Evolutionary conservation across 75 land plant genomes (phyloP).

Genomic region (Azolla pinnata): DNA sequence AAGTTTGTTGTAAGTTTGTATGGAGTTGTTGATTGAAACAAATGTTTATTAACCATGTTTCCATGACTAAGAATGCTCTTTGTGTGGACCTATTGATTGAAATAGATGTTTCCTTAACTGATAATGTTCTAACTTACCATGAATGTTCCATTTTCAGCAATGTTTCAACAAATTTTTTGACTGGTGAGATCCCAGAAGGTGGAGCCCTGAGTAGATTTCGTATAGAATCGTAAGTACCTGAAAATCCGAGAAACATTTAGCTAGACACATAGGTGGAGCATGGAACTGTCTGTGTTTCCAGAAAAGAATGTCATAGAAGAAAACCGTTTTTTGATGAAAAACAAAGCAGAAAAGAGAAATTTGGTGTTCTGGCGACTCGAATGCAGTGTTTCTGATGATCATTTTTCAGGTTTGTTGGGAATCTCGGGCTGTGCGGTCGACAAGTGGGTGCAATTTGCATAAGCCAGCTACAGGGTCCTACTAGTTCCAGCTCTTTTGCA

Average conservation of each 20-base stretch:
- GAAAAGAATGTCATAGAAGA: too few relatives aligned
- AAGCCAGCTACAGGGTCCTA: constrained; percentile 28
- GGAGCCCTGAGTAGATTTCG: constrained; percentile 42
- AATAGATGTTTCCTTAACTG: neutral
- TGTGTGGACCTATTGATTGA: too few relatives aligned
- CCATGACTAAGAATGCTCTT: neutral
- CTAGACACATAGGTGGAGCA: too few relatives aligned
- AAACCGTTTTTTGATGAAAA: too few relatives aligned
- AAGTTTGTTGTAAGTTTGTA: constrained; percentile 31
- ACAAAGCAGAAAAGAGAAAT: too few relatives aligned
- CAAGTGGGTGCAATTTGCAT: constrained; percentile 52
- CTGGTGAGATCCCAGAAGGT: constrained; percentile 54
- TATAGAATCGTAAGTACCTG: constrained; percentile 45
- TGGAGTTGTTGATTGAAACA: neutral
- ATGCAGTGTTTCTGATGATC: neutral
- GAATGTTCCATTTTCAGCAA: constrained; percentile 37
- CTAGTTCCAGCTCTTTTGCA: constrained; percentile 13
- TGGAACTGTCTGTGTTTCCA: too few relatives aligned
- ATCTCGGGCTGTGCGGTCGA: constrained; percentile 65
- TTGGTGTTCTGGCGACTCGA: too few relatives aligned
- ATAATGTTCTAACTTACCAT: neutral
- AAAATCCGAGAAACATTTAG: too few relatives aligned
- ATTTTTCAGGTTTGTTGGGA: constrained; percentile 60
- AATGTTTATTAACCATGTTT: too few relatives aligned
- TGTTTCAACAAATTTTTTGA: constrained; percentile 66